phyloP scores from a whole-genome alignment of 2,329 filamentous ascomycete species.

The Corynespora cassiicola region DNA sequence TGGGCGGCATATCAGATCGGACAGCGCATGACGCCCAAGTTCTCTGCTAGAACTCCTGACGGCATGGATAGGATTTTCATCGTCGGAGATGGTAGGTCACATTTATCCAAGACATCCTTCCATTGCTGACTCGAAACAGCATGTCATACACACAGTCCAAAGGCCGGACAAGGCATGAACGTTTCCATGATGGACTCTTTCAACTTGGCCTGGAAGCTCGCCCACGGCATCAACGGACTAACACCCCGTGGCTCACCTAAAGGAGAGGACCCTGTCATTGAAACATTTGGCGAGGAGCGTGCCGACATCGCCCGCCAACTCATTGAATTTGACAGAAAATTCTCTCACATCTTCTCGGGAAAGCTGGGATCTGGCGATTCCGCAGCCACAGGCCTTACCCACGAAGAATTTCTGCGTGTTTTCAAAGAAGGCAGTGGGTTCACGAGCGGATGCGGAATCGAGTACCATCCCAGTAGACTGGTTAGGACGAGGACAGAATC shows the following conservation, averaged over 20 bases:
- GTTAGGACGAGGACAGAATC: neutral
- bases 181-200: slow-evolving; percentile 68
- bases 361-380: neutral
- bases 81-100: slow-evolving; percentile 68
- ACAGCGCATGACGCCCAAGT: slow-evolving; percentile 71
- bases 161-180: slow-evolving; percentile 73
- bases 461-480: slow-evolving; percentile 1
- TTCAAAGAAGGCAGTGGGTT: too few species aligned
- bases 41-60: slow-evolving; percentile 64
- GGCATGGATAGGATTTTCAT: slow-evolving; percentile 73
- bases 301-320: slow-evolving; percentile 47
- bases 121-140: slow-evolving; percentile 2
- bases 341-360: slow-evolving; percentile 1
- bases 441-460: slow-evolving; percentile 2
- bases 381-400: neutral
- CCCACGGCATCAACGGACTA: slow-evolving; percentile 56
- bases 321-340: slow-evolving; percentile 60
- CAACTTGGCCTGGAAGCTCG: slow-evolving; percentile 61
- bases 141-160: slow-evolving; percentile 57
- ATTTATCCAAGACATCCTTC: slow-evolving; percentile 63
- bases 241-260: slow-evolving; percentile 51
- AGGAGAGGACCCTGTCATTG: slow-evolving; percentile 47
- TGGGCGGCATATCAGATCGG: slow-evolving; percentile 73
- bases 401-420: too few species aligned
- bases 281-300: slow-evolving; percentile 67